Evolutionary conservation across 2,329 filamentous ascomycete genomes (phyloP).

Genomic region (Trichoderma pleuroti): DNA sequence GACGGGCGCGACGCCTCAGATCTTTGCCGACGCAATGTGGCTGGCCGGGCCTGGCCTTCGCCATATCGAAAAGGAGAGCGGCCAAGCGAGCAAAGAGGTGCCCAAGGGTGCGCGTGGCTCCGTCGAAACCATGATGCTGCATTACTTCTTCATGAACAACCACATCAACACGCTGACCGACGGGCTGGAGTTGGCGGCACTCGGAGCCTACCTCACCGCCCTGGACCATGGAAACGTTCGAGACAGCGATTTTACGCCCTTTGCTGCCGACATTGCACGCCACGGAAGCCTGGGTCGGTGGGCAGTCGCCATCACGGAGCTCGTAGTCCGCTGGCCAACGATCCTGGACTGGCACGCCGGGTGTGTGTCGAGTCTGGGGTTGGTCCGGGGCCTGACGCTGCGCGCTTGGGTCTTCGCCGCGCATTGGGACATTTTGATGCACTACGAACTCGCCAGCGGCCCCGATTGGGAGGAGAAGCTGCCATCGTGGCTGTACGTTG

Average conservation of each 20-base stretch:
- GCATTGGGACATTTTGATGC: conserved; percentile 10
- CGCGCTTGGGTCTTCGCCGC: neutral
- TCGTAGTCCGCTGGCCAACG: neutral
- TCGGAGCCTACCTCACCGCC: neutral
- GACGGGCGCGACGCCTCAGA: neutral
- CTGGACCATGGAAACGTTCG: conserved; percentile 8
- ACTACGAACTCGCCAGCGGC: conserved; percentile 6
- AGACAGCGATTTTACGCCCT: conserved; percentile 5
- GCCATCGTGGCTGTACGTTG: conserved; percentile 5
- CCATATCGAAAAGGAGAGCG: conserved; percentile 7
- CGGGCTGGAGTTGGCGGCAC: neutral
- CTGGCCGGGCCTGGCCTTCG: conserved; percentile 1
- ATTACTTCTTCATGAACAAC: conserved; percentile 17
- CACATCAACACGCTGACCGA: conserved; percentile 7
- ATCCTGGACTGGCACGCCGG: conserved; percentile 13
- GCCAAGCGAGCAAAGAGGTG: neutral
- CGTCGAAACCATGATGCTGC: conserved; percentile 4
- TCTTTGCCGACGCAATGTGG: conserved; percentile 10
- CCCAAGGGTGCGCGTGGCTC: conserved; percentile 3
- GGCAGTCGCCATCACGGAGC: neutral
- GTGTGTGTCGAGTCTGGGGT: conserved; percentile 1
- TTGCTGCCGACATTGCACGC: neutral
- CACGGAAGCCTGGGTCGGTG: neutral
- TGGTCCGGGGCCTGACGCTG: conserved; percentile 4
- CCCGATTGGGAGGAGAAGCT: neutral